Base-by-base conservation (phyloP, 345 rosid genomes). In the Linum tenue region DNA sequence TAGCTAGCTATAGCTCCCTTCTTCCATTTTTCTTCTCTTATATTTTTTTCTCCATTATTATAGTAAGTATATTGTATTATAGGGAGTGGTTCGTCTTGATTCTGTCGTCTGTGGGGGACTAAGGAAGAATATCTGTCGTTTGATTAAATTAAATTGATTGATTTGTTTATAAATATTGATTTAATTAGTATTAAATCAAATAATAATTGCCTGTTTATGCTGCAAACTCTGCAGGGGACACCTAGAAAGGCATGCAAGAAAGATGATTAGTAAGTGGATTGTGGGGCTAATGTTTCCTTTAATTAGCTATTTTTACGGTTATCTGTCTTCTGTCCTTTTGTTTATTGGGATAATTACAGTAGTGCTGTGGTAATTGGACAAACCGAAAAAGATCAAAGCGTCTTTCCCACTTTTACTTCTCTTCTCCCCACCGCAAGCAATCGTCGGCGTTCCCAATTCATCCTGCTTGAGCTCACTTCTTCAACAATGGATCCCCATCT, bases 71-170 rank as follows among this genome's bases (percentile, higher is more conserved):
- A 6, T 3, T 48, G 14, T 8, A 41, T 41, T 4, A 8, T 41
- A 41, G 44, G 9, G 44, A 8, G 50, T 67, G 62, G 53, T 60
- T 12, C 42, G 48, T 69, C 66, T 72, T 74, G 69, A 74, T 75
- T 76, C 73, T 62, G 64, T 69, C 72, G 70, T 60, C 66, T 74
- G 79, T 76, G 77, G 73, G 83, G 14, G 2, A 48, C 11, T 48
- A 5, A 60, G 68, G 64, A 70, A 76, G 81, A 77, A 77, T 76
- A 79, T 84, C 76, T 78, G 83, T 70, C 76, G 81, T 74, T 76
- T 43, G 50, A 43, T 43, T 22, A 22, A 22, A 2, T 43, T 5
- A 43, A 11, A 37, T 57, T 17, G 67, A 73, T 81, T 76, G 81
- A 77, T 77, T 82, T 77, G 79, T 80, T 83, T 77, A 74, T 86